Evolutionary conservation across 2,329 filamentous ascomycete species (phyloP).

Genomic region (Coniochaeta prunicola): DNA sequence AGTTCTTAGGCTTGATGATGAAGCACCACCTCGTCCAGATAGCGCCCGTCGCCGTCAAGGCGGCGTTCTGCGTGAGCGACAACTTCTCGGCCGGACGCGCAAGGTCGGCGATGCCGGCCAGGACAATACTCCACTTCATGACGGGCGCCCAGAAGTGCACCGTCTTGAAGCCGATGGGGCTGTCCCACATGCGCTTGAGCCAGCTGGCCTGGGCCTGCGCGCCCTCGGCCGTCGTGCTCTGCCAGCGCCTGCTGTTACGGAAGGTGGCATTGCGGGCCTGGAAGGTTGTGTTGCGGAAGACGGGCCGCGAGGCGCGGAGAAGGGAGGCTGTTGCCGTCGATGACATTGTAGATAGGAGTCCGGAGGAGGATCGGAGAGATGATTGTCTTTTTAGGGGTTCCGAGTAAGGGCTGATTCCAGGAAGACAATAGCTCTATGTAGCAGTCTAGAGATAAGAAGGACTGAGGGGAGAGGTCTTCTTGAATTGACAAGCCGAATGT

Average conservation of each 20-base stretch:
- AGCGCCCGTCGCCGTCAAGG: slow-evolving; percentile 80
- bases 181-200: slow-evolving; percentile 78
- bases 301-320: slow-evolving; percentile 43
- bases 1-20: slow-evolving; percentile 89
- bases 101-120: slow-evolving; percentile 89
- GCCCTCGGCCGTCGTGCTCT: slow-evolving; percentile 55
- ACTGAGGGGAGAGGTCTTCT: neutral
- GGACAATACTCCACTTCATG: slow-evolving; percentile 93
- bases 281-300: slow-evolving; percentile 29
- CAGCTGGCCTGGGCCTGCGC: slow-evolving; percentile 39
- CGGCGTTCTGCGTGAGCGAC: slow-evolving; percentile 85
- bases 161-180: slow-evolving; percentile 77
- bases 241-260: slow-evolving; percentile 58
- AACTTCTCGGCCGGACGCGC: slow-evolving; percentile 86
- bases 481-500: neutral
- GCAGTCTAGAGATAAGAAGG: too few relatives aligned
- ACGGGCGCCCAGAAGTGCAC: slow-evolving; percentile 99
- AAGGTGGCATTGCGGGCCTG: slow-evolving; percentile 28
- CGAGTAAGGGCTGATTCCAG: neutral
- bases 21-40: slow-evolving; percentile 99
- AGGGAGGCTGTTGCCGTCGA: slow-evolving; percentile 21
- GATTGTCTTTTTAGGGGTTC: neutral
- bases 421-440: neutral
- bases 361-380: neutral
- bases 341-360: slow-evolving; percentile 11